These are phyloP conservation scores for Cyberlindnera samutprakarnensis DNA, from an alignment of 805 yeast species.

Conservation along the genomic window DNA sequence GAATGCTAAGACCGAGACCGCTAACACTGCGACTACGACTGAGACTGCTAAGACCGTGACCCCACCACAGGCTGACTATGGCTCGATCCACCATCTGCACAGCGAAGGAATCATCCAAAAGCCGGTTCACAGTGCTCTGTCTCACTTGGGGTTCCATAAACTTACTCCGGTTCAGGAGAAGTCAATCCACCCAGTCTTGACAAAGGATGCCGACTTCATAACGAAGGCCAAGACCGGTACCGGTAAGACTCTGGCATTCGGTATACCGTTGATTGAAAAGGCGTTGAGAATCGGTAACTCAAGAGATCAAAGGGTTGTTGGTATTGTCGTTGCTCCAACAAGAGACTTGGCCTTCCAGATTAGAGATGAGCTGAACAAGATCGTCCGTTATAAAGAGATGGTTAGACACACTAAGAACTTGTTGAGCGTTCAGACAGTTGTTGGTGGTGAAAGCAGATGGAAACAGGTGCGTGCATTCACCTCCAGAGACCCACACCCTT, in stretches of 20 bases:
- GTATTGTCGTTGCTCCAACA: conserved; percentile 80
- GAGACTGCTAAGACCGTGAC: background rate
- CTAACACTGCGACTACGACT: no score
- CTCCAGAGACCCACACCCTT: conserved; percentile 31
- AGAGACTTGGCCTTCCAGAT: conserved; percentile 87
- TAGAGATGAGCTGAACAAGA: conserved; percentile 50
- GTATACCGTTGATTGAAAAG: conserved; percentile 69
- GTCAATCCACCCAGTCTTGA: conserved; percentile 50
- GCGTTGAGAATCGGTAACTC: conserved; percentile 26
- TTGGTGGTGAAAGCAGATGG: conserved; percentile 55
- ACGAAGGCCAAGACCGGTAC: conserved; percentile 94
- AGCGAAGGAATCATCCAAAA: conserved; percentile 23
- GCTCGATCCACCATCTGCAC: conserved; percentile 19
- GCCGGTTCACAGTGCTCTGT: conserved; percentile 28
- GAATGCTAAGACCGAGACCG: no score
- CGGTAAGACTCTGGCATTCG: conserved; percentile 87
- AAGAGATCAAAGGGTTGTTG: conserved; percentile 34
- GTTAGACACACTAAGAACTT: conserved; percentile 17
- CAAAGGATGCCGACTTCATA: conserved; percentile 55
- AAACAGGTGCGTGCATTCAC: conserved; percentile 28
- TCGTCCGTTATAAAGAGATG: conserved; percentile 27
- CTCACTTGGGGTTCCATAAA: conserved; percentile 36
- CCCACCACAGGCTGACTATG: no score
- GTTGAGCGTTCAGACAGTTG: conserved; percentile 43
- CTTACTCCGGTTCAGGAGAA: conserved; percentile 66